phyloP scores from a whole-genome alignment of 2,329 filamentous ascomycete species.

The Xylariaceae sp. region DNA sequence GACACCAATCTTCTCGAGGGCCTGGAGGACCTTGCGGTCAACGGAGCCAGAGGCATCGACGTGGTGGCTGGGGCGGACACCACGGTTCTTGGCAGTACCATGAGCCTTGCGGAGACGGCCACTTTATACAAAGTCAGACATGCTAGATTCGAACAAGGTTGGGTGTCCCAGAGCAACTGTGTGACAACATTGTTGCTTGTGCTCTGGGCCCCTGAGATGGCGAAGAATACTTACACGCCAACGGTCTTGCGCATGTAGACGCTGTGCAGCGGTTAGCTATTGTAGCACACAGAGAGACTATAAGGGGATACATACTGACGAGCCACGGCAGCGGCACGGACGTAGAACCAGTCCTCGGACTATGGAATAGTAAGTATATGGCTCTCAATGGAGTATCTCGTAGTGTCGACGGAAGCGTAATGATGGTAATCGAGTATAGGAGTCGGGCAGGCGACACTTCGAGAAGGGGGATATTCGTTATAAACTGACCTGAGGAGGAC shows the following conservation, averaged over 20 bases:
- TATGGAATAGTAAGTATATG: constrained; percentile 41
- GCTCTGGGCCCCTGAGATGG: neutral
- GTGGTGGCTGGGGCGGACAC: constrained; percentile 85
- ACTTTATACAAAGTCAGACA: constrained; percentile 18
- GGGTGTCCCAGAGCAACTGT: neutral
- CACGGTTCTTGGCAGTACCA: constrained; percentile 96
- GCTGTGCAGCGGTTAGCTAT: constrained; percentile 54
- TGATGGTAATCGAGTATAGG: neutral
- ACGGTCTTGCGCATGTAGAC: constrained; percentile 99
- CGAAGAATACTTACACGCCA: constrained; percentile 56
- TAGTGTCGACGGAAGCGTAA: too few species aligned
- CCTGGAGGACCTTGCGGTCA: constrained; percentile 95
- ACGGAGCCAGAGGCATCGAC: constrained; percentile 92
- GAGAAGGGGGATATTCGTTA: neutral
- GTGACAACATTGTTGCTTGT: constrained; percentile 60
- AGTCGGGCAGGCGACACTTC: neutral
- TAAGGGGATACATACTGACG: constrained; percentile 13
- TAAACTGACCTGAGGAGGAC: constrained; percentile 18
- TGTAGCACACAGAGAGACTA: neutral
- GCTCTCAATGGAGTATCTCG: neutral
- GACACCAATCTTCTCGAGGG: constrained; percentile 98
- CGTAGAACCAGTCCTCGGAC: constrained; percentile 94
- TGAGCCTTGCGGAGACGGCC: constrained; percentile 96
- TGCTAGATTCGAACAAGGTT: constrained; percentile 57
- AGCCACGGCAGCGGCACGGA: constrained; percentile 88